Evolutionary conservation across 768 basidiomycete genomes (phyloP), one percentile per base, ranked within the genome.

Genomic region (Nidularia pulvinata): DNA sequence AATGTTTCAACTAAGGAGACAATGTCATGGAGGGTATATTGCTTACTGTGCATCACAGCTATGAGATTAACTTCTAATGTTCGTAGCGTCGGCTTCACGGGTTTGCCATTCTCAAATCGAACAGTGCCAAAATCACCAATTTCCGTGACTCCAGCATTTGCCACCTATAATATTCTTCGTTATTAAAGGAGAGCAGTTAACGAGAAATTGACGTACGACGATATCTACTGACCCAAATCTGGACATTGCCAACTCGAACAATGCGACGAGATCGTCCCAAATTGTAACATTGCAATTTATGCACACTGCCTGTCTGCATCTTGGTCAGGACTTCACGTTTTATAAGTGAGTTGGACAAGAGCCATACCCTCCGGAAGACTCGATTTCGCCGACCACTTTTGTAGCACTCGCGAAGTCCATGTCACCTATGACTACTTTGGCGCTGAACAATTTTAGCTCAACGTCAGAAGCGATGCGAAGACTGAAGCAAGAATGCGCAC

Each of bases 371-470:
- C 80, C 78, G 9, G 61, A 62, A 37, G 59, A 60, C 49, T 64
- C 60, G 50, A 82, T 80, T 44, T 77, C 71, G 4, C 59, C 48
- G 2, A 75, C 78, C 10, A 74, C 73, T 36, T 66, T 67, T 55
- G 75, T 62, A 10, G 72, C 79, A 2, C 71, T 74, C 16, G 61
- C 60, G 7, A 65, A 52, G 57, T 84, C 76, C 46, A 74, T 55
- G 63, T 85, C 83, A 25, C 79, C 83, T 59, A 85, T 79, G 45
- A 83, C 72, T 4, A 82, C 67, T 56, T 79, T 81, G 13, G 82
- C 80, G 2, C 83, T 84, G 6, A 6, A 42, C 34, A 16, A n/a
- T n/a, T n/a, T n/a, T n/a, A n/a, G n/a, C n/a, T n/a, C n/a, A n/a
- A n/a, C n/a, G n/a, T n/a, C n/a, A n/a, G n/a, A n/a, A n/a, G n/a